phyloP scores from a whole-genome alignment of 306 rosid genomes.

The Dryas alaskensis region DNA sequence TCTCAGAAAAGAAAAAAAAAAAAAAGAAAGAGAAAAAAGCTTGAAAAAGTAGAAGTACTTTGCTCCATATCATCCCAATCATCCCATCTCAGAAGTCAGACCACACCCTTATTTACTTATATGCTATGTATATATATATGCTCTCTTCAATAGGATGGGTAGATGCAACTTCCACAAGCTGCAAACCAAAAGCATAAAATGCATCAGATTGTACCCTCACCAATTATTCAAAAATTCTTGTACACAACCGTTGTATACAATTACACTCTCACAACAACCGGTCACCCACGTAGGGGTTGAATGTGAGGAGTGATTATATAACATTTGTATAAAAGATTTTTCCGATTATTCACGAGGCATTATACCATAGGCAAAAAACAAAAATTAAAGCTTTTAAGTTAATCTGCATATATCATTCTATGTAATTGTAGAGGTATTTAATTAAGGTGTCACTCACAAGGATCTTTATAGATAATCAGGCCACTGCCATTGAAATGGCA shows the following conservation, averaged over 20 bases:
- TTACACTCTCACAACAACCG: too few species aligned
- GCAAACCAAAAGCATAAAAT: background rate
- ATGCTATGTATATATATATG: background rate
- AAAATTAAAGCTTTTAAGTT: background rate
- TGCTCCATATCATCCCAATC: too few species aligned
- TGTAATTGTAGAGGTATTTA: too few species aligned
- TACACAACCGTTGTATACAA: background rate
- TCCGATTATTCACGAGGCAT: too few species aligned
- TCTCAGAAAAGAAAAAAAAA: too few species aligned
- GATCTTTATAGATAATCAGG: background rate
- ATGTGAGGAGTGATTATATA: too few species aligned
- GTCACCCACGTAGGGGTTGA: too few species aligned
- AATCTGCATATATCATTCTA: background rate
- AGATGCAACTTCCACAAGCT: background rate
- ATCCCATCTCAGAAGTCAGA: background rate
- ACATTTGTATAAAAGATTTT: too few species aligned
- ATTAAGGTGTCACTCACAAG: background rate
- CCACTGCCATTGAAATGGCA: constrained; percentile 7
- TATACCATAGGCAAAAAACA: too few species aligned
- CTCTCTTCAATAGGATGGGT: background rate
- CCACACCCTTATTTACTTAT: background rate
- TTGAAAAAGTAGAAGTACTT: too few species aligned
- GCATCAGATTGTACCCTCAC: background rate
- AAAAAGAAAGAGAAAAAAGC: too few species aligned
- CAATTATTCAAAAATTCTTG: too few species aligned